Base-by-base conservation (phyloP, 2,329 filamentous ascomycete species). In the Colletotrichum nymphaeae region DNA sequence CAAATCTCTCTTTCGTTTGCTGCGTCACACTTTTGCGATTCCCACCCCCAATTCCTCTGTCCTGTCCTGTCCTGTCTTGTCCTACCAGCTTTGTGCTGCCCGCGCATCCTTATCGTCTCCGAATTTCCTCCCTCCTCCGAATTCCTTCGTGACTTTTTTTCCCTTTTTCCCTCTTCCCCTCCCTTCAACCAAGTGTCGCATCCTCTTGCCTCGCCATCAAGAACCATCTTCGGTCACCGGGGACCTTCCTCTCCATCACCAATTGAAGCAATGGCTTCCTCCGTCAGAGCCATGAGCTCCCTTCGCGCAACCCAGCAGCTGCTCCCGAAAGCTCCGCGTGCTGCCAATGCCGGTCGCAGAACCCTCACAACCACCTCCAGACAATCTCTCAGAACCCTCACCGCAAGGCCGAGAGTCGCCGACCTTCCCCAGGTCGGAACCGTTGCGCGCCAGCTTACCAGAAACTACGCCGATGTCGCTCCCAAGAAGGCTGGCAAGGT, bases 401-500 rank as follows among this genome's bases (percentile, higher is more conserved):
- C 70, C 14, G 49, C 75, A 46, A 75, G 73, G 42, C 75, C 64
- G 42, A 68, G 63, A 56, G 62, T 63, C 37, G 52, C 62, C 35
- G 52, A 46, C 22, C 22, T 67, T 65, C 58, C 67, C 30, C 76
- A 77, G 58, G 77, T 76, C 37, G 67, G 66, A 8, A 72, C 65
- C 49, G 72, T 81, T 79, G 68, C 83, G 79, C 76, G 85, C 80
- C 78, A 81, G 82, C 86, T 86, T 79, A 81, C 81, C 71, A 82
- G 86, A 78, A 79, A 82, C 72, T 88, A 88, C 76, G 89, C 90
- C 68, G 88, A 91, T 78, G 74, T 80, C 56, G 81, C 85, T 74
- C 83, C 87, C 66, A 86, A 84, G 79, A 89, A 86, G 82, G 83
- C 85, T 56, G 84, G 86, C 79, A 90, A 91, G 80, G 92, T 97